Conservation (phyloP, 2,329 filamentous ascomycete species). For the Epichloe glyceriae region DNA sequence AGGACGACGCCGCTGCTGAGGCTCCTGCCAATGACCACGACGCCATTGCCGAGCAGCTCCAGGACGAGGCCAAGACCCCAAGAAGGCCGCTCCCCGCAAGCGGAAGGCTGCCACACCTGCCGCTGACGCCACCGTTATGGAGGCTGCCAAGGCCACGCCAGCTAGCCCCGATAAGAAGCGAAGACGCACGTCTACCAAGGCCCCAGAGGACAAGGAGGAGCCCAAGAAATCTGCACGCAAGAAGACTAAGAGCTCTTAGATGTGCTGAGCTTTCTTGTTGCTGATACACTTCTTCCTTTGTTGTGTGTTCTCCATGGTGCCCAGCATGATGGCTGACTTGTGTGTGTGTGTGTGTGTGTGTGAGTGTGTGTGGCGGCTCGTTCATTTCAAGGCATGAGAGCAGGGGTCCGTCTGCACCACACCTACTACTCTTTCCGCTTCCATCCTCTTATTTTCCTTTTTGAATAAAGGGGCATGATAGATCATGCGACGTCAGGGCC, state of each 20-base stretch:
- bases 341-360: too few species aligned
- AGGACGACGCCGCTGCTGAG: constrained; percentile 23
- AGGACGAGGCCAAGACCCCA: constrained; percentile 44
- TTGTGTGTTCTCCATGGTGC: too few species aligned
- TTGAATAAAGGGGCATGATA: too few species aligned
- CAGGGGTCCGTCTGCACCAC: too few species aligned
- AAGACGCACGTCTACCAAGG: constrained; percentile 43
- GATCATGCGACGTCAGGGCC: too few species aligned
- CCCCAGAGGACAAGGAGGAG: constrained; percentile 40
- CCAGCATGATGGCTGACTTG: too few species aligned
- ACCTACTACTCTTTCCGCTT: too few species aligned
- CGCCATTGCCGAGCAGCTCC: constrained; percentile 46
- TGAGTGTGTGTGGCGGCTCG: too few species aligned
- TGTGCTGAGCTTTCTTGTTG: not conserved
- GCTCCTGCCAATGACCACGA: constrained; percentile 34
- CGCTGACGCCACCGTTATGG: constrained; percentile 17
- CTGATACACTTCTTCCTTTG: not conserved
- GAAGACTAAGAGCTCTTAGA: constrained; percentile 36
- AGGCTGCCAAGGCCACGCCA: constrained; percentile 26
- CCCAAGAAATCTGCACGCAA: constrained; percentile 47
- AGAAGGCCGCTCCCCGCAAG: constrained; percentile 41
- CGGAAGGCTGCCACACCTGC: constrained; percentile 41
- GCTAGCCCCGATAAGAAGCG: constrained; percentile 52
- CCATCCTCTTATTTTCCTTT: too few species aligned
- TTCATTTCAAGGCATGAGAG: too few species aligned